These are phyloP conservation scores for Chlamydomonas sp. DNA, from an alignment of 139 green algal genomes.

Conservation along the genomic window DNA sequence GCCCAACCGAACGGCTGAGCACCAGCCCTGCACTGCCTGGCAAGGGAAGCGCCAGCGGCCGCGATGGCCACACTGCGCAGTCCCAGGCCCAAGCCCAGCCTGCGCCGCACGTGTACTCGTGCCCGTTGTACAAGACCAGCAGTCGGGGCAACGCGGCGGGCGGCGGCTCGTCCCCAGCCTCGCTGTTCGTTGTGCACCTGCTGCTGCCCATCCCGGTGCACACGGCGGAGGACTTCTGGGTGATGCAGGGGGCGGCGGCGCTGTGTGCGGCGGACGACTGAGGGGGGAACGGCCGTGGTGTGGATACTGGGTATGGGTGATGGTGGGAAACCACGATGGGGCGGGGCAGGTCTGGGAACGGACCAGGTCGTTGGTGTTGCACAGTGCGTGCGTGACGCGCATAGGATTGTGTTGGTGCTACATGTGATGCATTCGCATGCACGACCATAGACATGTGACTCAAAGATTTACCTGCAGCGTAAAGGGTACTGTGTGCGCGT, in stretches of 20 bases:
- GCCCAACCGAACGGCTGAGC: not conserved
- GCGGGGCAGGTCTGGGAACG: too few species aligned
- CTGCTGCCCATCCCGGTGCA: conserved; percentile 60
- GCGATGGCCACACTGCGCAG: not conserved
- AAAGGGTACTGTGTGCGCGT: not conserved
- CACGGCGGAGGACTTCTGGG: conserved; percentile 61
- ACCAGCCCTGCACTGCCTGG: not conserved
- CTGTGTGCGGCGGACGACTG: conserved; percentile 74
- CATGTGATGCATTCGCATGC: too few species aligned
- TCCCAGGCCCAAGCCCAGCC: not conserved
- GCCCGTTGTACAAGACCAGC: conserved; percentile 85
- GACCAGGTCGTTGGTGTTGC: too few species aligned
- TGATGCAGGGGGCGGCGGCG: conserved; percentile 78
- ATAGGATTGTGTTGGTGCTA: too few species aligned
- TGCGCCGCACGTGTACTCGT: conserved; percentile 57
- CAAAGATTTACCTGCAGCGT: not conserved
- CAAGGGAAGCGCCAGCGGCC: not conserved
- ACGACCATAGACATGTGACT: too few species aligned
- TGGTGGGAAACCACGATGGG: too few species aligned
- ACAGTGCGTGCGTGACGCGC: too few species aligned
- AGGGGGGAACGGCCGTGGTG: not conserved
- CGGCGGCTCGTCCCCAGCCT: conserved; percentile 82
- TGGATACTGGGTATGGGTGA: too few species aligned
- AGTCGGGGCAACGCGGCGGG: conserved; percentile 71
- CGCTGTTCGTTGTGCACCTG: conserved; percentile 77